phyloP scores from a whole-genome alignment of 495 filamentous ascomycete genomes.

The Penicillium daleae region DNA sequence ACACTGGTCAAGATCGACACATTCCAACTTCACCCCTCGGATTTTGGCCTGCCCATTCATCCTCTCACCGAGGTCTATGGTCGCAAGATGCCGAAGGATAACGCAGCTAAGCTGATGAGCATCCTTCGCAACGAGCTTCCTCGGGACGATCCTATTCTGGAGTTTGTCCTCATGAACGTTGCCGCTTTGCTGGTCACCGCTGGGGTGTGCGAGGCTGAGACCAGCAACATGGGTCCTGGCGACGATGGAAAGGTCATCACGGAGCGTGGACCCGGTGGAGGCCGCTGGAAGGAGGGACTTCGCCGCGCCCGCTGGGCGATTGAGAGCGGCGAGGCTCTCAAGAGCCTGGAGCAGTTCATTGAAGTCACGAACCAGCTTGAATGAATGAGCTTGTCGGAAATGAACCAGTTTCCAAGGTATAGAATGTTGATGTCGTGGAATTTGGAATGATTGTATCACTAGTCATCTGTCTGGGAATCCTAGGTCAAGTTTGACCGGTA shows the following conservation, averaged over 20 bases:
- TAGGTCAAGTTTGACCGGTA: neutral
- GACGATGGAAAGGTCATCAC: conserved; percentile 73
- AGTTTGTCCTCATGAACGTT: conserved; percentile 93
- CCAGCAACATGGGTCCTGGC: conserved; percentile 74
- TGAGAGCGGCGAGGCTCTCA: conserved; percentile 77
- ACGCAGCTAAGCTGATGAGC: conserved; percentile 76
- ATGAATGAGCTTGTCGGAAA: conserved; percentile 14
- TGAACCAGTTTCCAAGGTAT: neutral
- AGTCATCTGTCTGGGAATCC: neutral
- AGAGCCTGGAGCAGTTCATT: conserved; percentile 71
- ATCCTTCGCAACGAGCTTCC: conserved; percentile 74
- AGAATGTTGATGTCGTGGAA: neutral
- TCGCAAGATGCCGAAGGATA: conserved; percentile 83
- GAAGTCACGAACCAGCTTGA: conserved; percentile 55
- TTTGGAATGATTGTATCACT: neutral
- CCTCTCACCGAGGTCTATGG: conserved; percentile 76
- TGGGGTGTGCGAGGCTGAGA: conserved; percentile 83
- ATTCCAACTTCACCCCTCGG: conserved; percentile 73
- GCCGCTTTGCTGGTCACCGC: conserved; percentile 82
- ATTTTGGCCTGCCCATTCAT: conserved; percentile 83
- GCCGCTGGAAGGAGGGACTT: conserved; percentile 91
- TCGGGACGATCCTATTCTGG: conserved; percentile 78
- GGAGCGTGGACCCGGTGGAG: conserved; percentile 80
- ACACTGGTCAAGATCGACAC: conserved; percentile 63
- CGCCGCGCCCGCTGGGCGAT: conserved; percentile 82